Percentiles rank a stretch among this genome's conserved stretches.
Evolutionary conservation across 2,329 filamentous ascomycete genomes (phyloP).

Genomic region (Penicillium verrucosum): DNA sequence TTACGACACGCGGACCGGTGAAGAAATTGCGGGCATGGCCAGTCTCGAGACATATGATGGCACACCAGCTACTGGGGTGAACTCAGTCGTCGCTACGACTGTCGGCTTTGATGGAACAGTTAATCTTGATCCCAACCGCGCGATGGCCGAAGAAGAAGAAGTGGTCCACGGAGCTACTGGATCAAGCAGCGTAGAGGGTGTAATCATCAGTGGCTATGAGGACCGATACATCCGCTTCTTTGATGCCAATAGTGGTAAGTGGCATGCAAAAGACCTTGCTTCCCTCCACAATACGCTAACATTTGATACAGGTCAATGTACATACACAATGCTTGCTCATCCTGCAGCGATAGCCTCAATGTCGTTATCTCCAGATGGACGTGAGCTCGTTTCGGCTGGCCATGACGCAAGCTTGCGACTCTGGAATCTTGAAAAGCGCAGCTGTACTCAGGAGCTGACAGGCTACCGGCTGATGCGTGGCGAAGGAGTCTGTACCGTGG

Average conservation of each 20-base stretch:
- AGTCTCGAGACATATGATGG: conserved; percentile 92
- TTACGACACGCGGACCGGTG: conserved; percentile 87
- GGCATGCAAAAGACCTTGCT: neutral
- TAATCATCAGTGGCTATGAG: conserved; percentile 94
- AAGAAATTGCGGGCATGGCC: conserved; percentile 89
- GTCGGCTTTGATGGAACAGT: conserved; percentile 68
- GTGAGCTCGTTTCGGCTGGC: conserved; percentile 90
- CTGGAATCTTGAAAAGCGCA: conserved; percentile 94
- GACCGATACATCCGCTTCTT: conserved; percentile 96
- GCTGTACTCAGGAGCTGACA: conserved; percentile 92
- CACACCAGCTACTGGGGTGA: conserved; percentile 77
- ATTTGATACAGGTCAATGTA: conserved; percentile 76
- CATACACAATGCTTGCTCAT: conserved; percentile 97
- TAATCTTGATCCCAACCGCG: conserved; percentile 60
- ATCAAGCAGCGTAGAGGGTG: conserved; percentile 78
- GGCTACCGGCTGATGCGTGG: conserved; percentile 91
- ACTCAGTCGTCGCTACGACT: conserved; percentile 84
- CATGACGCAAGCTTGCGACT: conserved; percentile 95
- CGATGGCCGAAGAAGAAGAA: conserved; percentile 70
- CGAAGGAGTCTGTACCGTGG: conserved; percentile 88
- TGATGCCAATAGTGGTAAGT: conserved; percentile 96
- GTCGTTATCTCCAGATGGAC: conserved; percentile 86
- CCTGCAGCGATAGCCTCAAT: conserved; percentile 88
- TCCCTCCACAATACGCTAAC: conserved; percentile 15
- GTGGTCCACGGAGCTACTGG: conserved; percentile 78